Evolutionary conservation across 768 basidiomycete species (phyloP).

Genomic region (Tricholoma saponaceum): DNA sequence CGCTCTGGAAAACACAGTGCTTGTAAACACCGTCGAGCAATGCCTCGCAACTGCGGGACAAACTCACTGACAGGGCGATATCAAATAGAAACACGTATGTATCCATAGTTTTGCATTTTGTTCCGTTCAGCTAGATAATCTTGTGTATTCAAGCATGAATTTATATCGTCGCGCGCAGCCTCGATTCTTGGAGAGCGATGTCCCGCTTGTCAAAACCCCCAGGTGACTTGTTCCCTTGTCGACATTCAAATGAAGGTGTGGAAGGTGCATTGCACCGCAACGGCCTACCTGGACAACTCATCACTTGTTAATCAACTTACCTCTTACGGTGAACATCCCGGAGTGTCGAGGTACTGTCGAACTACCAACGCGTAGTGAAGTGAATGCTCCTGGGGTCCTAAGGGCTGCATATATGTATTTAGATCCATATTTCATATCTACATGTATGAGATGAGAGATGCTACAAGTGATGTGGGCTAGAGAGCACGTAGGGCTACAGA

Average conservation of each 20-base stretch:
- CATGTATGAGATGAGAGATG: conserved; percentile 5
- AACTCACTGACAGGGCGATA: conserved; percentile 8
- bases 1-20: conserved; percentile 86
- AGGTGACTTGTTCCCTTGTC: not conserved
- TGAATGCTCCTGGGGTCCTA: not conserved
- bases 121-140: not conserved
- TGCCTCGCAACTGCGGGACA: conserved; percentile 34
- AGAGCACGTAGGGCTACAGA: conserved; percentile 10
- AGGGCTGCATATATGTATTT: not conserved
- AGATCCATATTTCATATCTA: not conserved
- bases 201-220: not conserved
- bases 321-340: too few species aligned
- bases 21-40: conserved; percentile 85
- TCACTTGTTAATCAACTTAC: not conserved
- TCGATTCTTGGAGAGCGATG: not conserved
- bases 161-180: not conserved
- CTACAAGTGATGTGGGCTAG: conserved; percentile 14
- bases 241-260: not conserved
- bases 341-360: too few species aligned
- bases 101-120: conserved; percentile 17
- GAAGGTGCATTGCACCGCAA: not conserved
- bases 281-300: not conserved
- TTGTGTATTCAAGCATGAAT: not conserved
- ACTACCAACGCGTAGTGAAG: not conserved
- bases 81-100: conserved; percentile 5